Evolutionary conservation across 2,329 filamentous ascomycete species (phyloP).

Genomic region (Myriangium duriaei): DNA sequence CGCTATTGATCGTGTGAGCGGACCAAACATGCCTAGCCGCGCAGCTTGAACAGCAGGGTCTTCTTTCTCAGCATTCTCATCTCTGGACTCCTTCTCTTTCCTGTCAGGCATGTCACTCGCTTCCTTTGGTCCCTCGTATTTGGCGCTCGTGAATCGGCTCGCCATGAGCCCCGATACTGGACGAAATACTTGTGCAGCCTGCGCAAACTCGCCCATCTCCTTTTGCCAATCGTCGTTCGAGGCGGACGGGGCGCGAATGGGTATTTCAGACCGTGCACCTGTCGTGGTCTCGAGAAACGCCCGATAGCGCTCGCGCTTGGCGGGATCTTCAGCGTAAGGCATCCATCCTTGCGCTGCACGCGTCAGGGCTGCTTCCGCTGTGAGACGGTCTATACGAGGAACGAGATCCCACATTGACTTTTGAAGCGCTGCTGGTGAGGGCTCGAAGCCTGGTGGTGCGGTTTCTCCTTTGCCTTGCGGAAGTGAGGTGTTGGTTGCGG

Average conservation of each 20-base stretch:
- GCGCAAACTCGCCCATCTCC: slow-evolving; percentile 68
- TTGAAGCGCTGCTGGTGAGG: slow-evolving; percentile 50
- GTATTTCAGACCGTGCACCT: slow-evolving; percentile 46
- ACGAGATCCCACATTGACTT: slow-evolving; percentile 40
- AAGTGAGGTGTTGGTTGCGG: slow-evolving; percentile 61
- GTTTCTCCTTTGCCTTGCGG: slow-evolving; percentile 67
- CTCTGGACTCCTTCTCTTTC: slow-evolving; percentile 12
- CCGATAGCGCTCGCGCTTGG: slow-evolving; percentile 69
- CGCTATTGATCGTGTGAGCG: slow-evolving; percentile 60
- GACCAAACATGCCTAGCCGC: slow-evolving; percentile 82
- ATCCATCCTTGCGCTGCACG: slow-evolving; percentile 51
- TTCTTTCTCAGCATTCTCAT: slow-evolving; percentile 2
- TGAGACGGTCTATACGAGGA: slow-evolving; percentile 29
- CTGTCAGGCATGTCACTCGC: slow-evolving; percentile 21
- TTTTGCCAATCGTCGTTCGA: slow-evolving; percentile 62
- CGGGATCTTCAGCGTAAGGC: slow-evolving; percentile 73
- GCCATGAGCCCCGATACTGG: slow-evolving; percentile 90
- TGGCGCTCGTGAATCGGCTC: slow-evolving; percentile 72
- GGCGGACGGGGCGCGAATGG: slow-evolving; percentile 39
- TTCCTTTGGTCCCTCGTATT: slow-evolving; percentile 20
- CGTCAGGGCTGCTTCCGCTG: slow-evolving; percentile 34
- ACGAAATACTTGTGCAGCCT: slow-evolving; percentile 69
- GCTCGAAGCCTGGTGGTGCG: slow-evolving; percentile 48
- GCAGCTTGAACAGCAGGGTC: slow-evolving; percentile 81
- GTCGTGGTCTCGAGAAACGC: slow-evolving; percentile 68